Evolutionary conservation across 2,329 filamentous ascomycete species (phyloP), one percentile per base, ranked within the genome.

Genomic region (Ascochyta fabae): DNA sequence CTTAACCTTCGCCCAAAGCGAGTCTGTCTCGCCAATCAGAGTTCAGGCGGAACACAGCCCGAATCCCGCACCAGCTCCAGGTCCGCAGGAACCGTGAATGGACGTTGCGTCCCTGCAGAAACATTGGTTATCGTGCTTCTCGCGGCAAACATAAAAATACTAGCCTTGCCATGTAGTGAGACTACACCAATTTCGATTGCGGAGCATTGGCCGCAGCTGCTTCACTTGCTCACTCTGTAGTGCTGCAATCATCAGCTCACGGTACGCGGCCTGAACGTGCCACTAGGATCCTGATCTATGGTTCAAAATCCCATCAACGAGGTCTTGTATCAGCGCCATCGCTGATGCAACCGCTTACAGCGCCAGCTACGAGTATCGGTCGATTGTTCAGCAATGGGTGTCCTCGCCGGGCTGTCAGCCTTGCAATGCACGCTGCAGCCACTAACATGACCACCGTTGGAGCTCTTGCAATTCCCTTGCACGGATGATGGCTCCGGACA

Each of bases 71-170:
- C 58, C 48, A 54, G 53, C 47, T 58, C 60, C 41, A 55, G 35
- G 35, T 55, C 40, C 46, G 41, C 46, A 51, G 42, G 42, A 43
- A 50, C 48, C 36, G 38, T 43, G 38, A 51, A 35, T 48, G 48
- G 47, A 51, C 22, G 33, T 35, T 50, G 41, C 53, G 60, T 56
- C 41, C 46, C 45, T 55, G 57, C 55, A 53, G 60, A 50, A 61
- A 43, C 47, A 56, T 56, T 60, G 61, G 52, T 52, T 59, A 61
- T 61, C 60, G 68, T 72, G 70, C 69, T 70, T 70, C 64, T 65
- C 70, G 69, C 70, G 71, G 69, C 62, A 71, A 68, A 53, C 36
- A 53, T 39, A 48, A 55, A 58, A 63, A 39, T 31, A 38, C 12
- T 51, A 56, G 48, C 42, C 26, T 56, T 36, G 19, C 38, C n/a